Base-by-base conservation (phyloP, 805 yeast species). In the Yarrowia sp. region DNA sequence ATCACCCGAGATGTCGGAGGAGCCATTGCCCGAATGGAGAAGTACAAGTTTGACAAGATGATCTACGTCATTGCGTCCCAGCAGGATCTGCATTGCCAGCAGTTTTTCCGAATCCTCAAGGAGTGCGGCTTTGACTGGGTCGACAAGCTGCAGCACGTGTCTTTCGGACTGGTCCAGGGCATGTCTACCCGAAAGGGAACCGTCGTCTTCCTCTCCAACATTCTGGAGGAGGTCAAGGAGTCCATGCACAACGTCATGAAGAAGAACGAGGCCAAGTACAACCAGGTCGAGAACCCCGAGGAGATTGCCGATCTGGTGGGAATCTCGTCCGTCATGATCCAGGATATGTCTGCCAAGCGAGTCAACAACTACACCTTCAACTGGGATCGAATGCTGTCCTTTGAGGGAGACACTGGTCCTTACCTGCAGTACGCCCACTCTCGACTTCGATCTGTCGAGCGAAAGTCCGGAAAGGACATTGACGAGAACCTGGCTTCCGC, bases 331-430 rank as follows among this genome's bases (percentile, higher is more conserved):
- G 96, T 95, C 67, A 92, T 95, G 97, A 90, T 95, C 73, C 99
- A 95, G 83, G 99, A 95, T 78, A 92, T 95, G 98, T 96, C 90
- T 79, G 86, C 96, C 67, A 95, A 95, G 81, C 88, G 99, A 78
- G 84, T 93, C 78, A 92, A 93, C 81, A 93, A 95, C 80, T 95
- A 95, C 80, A 90, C 87, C 73, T 95, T 95, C 80, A 90, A 91
- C 78, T 95, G 99, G 99, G 91, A 90, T 72, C 89, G 99, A 81
- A 95, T 95, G 98, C 83, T 89, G 50, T 91, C 98, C 3, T 92
- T 95, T 70, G 99, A 95, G 81, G 99, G 99, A 78, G 99, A 95
- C 78, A 95, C 99, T 65, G 99, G 99, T 75, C 98, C 99, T 67
- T 95, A 95, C 79, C 83, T 95, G 76, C 99, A 95, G 79, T 95